Base-by-base conservation (phyloP, 257 asterid species). In the Fraxinus americana region DNA sequence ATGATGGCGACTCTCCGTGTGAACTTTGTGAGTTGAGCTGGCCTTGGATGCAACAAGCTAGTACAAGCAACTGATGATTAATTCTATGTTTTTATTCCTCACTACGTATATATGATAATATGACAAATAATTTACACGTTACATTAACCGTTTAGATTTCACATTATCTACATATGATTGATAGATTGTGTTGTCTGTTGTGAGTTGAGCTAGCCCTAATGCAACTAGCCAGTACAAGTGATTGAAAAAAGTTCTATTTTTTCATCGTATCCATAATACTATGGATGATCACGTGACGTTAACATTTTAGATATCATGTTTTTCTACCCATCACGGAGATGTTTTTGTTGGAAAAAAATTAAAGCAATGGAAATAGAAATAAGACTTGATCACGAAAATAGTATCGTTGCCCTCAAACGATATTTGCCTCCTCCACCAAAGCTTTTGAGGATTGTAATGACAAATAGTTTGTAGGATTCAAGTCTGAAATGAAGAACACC, bases 11-110 rank as follows among this genome's bases (percentile, higher is more conserved):
- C 67, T 82, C 89, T 25, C 93, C 99, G 0, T 80, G 83, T 74
- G 99, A 93, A 85, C 88, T 93, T 61, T 88, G 97, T 30, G 96
- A 89, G 48, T 75, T 80, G 61, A 80, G 85, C 75, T 94, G 96
- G 97, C 91, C 92, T 27, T 92, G 97, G 88, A 71, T 91, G 90
- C 80, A 82, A 80, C 82, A 63, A 63, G 69, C 69, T 25, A 61
- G 5, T 61, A 80, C 82, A 61, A 61, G 35, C 14, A 2, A 63
- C 32, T 63, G 35, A 25, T 25, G 69, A 63, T n/a, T 63, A 63
- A 63, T 63, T 63, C 69, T 63, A 3, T 63, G 34, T 4, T 23
- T 23, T 63, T 63, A 23, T 25, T 63, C 32, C 19, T 27, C 25
- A 23, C 35, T 3, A 25, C 16, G 4, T 25, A 23, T 25, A 50